These are phyloP conservation scores for Fonsecaea pedrosoi DNA, from an alignment of 2,329 filamentous ascomycete genomes.

Conservation along the genomic window DNA sequence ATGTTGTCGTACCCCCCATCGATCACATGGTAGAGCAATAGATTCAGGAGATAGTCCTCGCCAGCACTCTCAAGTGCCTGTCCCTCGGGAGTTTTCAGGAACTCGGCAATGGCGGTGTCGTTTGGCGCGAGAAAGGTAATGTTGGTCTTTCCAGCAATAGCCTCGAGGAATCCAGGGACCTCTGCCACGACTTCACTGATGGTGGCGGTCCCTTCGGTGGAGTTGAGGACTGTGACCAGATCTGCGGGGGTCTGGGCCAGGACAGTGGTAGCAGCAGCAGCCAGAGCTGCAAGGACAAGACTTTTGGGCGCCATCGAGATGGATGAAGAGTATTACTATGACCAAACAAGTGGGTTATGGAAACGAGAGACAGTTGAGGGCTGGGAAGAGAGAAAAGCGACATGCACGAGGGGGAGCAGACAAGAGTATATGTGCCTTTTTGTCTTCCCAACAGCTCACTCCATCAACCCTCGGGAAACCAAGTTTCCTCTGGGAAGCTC, in stretches of 20 bases:
- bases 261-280: constrained; percentile 1
- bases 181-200: constrained; percentile 8
- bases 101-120: constrained; percentile 22
- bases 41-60: constrained; percentile 22
- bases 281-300: constrained; percentile 20
- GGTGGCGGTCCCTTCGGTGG: constrained; percentile 12
- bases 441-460: not conserved
- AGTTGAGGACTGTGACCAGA: constrained; percentile 23
- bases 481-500: not conserved
- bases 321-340: not conserved
- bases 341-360: not conserved
- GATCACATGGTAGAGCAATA: constrained; percentile 23
- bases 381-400: not conserved
- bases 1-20: constrained; percentile 16
- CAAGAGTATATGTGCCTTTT: not conserved
- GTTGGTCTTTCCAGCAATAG: constrained; percentile 23
- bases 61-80: constrained; percentile 14
- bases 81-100: constrained; percentile 5
- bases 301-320: constrained; percentile 5
- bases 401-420: not conserved
- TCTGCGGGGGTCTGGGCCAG: constrained; percentile 17
- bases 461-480: not conserved
- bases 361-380: not conserved
- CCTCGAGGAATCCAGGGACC: constrained; percentile 6
- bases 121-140: constrained; percentile 28